Percentiles rank a stretch among this genome's conserved stretches.
Evolutionary conservation across 2,329 filamentous ascomycete genomes (phyloP).

Genomic region (Emergomyces pasteurianus): DNA sequence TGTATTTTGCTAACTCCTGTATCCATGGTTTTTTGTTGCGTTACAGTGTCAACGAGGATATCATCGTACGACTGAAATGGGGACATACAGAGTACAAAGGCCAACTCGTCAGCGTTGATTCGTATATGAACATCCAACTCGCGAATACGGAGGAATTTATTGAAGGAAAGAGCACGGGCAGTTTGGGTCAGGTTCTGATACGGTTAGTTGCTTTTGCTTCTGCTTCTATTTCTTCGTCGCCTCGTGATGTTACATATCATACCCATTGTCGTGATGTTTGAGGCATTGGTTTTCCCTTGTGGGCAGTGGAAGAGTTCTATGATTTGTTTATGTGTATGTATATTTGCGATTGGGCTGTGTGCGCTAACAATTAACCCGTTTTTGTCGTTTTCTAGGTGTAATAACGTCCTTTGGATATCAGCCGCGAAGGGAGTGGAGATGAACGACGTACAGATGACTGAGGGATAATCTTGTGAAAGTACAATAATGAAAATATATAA

Average conservation of each 20-base stretch:
- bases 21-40: neutral
- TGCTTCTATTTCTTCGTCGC: neutral
- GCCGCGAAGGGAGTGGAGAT: slow-evolving; percentile 41
- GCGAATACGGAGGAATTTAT: slow-evolving; percentile 86
- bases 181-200: slow-evolving; percentile 83
- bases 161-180: slow-evolving; percentile 71
- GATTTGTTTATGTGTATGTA: neutral
- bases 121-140: slow-evolving; percentile 98
- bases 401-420: slow-evolving; percentile 93
- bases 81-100: slow-evolving; percentile 96
- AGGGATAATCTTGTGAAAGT: neutral
- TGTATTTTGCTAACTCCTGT: neutral
- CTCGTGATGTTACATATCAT: neutral
- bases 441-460: slow-evolving; percentile 29
- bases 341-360: neutral
- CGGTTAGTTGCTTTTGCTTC: slow-evolving; percentile 42
- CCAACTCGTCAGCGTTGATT: slow-evolving; percentile 81
- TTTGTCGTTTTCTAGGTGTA: slow-evolving; percentile 49
- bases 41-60: slow-evolving; percentile 69
- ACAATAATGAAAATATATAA: neutral
- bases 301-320: neutral
- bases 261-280: neutral
- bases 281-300: neutral
- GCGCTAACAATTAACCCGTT: slow-evolving; percentile 1
- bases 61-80: slow-evolving; percentile 94